Percentiles rank a stretch among this genome's conserved stretches.
Conservation (phyloP, 1,139 yeast species). For the Suhomyces guaymorum region DNA sequence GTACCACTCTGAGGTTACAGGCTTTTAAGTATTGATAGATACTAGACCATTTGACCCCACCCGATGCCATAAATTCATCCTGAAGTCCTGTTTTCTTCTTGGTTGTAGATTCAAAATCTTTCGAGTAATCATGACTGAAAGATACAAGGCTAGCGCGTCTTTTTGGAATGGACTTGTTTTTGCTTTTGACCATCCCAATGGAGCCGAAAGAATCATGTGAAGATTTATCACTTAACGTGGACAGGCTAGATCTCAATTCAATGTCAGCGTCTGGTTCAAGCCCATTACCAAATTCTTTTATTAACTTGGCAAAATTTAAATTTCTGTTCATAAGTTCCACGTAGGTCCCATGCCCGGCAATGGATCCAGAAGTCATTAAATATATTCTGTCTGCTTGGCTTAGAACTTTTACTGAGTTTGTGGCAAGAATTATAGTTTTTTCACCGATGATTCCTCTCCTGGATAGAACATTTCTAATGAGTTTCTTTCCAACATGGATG, state of each 20-base stretch:
- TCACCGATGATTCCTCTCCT: constrained; percentile 27
- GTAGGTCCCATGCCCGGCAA: constrained; percentile 33
- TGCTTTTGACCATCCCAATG: constrained; percentile 11
- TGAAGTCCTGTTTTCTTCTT: constrained; percentile 20
- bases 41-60: constrained; percentile 26
- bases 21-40: constrained; percentile 29
- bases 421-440: constrained; percentile 30
- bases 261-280: too few relatives aligned
- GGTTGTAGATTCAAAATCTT: constrained; percentile 21
- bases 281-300: constrained; percentile 76
- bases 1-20: constrained; percentile 27
- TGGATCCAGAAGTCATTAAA: constrained; percentile 28
- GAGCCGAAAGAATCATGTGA: too few relatives aligned
- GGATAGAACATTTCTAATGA: constrained; percentile 25
- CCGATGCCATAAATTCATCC: constrained; percentile 27
- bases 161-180: constrained; percentile 15
- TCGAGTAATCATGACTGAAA: constrained; percentile 22
- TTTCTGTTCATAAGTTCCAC: constrained; percentile 17
- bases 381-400: constrained; percentile 35
- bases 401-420: constrained; percentile 30
- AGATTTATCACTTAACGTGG: too few relatives aligned
- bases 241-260: too few relatives aligned
- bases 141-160: constrained; percentile 24
- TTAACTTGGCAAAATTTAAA: constrained; percentile 38
- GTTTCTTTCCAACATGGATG: constrained; percentile 33